Evolutionary conservation across 164 flowering plant genomes (phyloP), one percentile per base, ranked within the genome.

Genomic region (Cinnamomum micranthum): DNA sequence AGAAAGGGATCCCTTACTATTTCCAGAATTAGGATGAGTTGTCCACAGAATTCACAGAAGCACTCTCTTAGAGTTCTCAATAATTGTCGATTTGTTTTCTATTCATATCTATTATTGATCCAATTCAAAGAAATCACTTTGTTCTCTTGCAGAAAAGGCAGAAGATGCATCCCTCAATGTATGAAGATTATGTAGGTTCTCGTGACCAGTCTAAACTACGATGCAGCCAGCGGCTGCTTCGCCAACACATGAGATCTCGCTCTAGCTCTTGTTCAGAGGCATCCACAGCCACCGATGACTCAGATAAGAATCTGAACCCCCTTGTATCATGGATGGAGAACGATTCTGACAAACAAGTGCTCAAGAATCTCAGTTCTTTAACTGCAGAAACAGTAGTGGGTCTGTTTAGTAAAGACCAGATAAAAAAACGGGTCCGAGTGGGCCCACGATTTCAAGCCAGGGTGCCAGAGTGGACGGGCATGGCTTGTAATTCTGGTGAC

Each of bases 91-190:
- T 55, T 14, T 55, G 19, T 14, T 17, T 55, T 55, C 1, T 14
- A 15, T 3, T 19, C 20, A 55, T 55, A 55, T 7, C 22, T 19
- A 47, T 13, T n/a, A 41, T 51, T 1, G 24, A 20, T 20, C 24
- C 15, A 23, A 22, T 52, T 41, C 20, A 69, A 69, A 20, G 12
- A 69, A 66, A 31, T 66, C 58, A n/a, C n/a, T 31, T 64, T 62
- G 19, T 68, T 12, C 15, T 68, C 59, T 47, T 80, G 84, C 83
- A 90, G 95, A 91, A 84, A 75, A 85, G 78, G 77, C 97, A 86
- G 80, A 90, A 76, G 83, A 85, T 90, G 88, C 95, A 87, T 84
- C 99, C 97, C 1, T 82, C 85, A 66, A 82, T 93, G 86, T 93
- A 88, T 74, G 95, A 93, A 28, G 95, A 88, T 77, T 77, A 77